Evolutionary conservation across 768 basidiomycete species (phyloP).

Genomic region (Hydnum rufescens): DNA sequence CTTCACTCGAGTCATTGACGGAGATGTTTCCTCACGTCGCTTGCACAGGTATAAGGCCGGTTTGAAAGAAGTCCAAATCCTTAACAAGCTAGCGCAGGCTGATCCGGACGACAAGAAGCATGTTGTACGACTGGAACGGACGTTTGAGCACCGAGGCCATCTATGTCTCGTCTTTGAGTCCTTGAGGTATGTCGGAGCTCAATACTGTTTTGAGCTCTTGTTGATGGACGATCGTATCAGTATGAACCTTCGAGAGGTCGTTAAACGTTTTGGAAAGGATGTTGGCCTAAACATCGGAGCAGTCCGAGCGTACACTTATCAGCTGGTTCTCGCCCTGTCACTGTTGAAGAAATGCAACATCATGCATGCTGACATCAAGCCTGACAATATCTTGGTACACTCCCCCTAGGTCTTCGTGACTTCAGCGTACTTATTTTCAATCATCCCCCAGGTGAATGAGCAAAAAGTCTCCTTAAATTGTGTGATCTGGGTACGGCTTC

Average conservation of each 20-base stretch:
- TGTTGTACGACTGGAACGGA: constrained; percentile 75
- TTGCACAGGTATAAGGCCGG: constrained; percentile 93
- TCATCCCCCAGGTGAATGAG: constrained; percentile 58
- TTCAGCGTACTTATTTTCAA: neutral
- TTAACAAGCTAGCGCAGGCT: constrained; percentile 67
- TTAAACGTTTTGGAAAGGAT: constrained; percentile 96
- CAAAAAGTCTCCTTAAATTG: constrained; percentile 76
- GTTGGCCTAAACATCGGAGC: constrained; percentile 90
- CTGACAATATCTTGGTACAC: constrained; percentile 94
- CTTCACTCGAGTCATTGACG: neutral
- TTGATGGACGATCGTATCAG: constrained; percentile 27
- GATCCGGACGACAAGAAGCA: constrained; percentile 98
- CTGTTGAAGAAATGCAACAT: constrained; percentile 70
- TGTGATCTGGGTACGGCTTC: constrained; percentile 96
- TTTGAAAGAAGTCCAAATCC: constrained; percentile 74
- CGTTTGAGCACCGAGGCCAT: constrained; percentile 95
- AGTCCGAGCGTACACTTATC: constrained; percentile 96
- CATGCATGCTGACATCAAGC: constrained; percentile 99
- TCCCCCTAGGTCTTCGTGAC: neutral
- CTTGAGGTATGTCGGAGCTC: constrained; percentile 48
- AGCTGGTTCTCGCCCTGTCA: constrained; percentile 76
- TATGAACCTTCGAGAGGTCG: constrained; percentile 95
- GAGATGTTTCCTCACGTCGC: too few species aligned
- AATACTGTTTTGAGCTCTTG: neutral
- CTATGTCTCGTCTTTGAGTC: constrained; percentile 91